These are phyloP conservation scores for Candida dajiaensis DNA, from an alignment of 805 yeast species.

Conservation along the genomic window DNA sequence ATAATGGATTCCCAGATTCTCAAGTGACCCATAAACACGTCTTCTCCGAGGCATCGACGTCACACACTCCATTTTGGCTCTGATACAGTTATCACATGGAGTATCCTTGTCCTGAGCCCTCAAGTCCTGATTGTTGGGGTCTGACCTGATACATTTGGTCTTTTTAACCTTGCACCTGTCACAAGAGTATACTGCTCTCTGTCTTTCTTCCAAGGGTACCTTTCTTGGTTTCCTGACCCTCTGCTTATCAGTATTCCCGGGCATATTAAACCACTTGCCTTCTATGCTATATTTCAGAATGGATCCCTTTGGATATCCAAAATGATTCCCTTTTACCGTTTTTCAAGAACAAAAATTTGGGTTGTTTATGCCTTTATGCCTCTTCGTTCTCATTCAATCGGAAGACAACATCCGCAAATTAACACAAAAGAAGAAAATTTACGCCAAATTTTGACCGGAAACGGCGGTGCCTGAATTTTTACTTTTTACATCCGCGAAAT, in stretches of 20 bases:
- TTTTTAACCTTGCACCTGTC: slow-evolving; percentile 40
- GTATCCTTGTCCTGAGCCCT: slow-evolving; percentile 29
- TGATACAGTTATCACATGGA: slow-evolving; percentile 35
- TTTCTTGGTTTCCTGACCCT: slow-evolving; percentile 26
- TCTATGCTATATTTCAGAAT: no score
- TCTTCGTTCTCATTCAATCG: no score
- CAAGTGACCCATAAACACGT: slow-evolving; percentile 35
- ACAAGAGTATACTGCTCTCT: slow-evolving; percentile 39
- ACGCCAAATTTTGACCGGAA: no score
- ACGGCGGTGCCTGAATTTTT: no score
- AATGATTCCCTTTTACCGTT: not conserved
- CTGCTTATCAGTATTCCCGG: not conserved
- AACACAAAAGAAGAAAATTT: no score
- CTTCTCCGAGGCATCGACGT: slow-evolving; percentile 38
- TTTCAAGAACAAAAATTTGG: no score
- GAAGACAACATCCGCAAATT: no score
- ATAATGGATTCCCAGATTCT: slow-evolving; percentile 38
- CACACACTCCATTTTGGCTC: slow-evolving; percentile 32
- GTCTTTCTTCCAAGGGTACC: slow-evolving; percentile 32
- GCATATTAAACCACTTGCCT: no score
- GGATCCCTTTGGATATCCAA: no score
- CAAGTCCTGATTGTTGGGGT: slow-evolving; percentile 20
- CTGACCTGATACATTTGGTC: slow-evolving; percentile 35
- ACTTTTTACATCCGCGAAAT: no score
- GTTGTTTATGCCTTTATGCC: no score